Percentiles rank a stretch among this genome's conserved stretches.
phyloP scores from a whole-genome alignment of 139 green algal genomes.

The Deuterostichococcus epilithicus region DNA sequence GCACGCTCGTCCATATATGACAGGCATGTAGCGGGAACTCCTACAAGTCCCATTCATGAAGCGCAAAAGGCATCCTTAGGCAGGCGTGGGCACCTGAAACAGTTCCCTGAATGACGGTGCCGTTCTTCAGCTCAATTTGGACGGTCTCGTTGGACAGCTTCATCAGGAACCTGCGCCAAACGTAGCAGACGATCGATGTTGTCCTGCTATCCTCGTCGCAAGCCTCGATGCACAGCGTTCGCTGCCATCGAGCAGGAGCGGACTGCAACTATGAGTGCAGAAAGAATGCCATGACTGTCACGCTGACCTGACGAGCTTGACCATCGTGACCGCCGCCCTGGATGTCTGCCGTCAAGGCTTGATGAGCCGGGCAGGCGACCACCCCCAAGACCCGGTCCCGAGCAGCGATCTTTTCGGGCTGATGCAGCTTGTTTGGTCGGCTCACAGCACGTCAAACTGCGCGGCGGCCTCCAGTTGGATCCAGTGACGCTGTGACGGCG shows the following conservation, averaged over 20 bases:
- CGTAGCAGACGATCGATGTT: neutral
- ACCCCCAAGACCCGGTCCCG: too few species aligned
- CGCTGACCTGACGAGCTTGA: constrained; percentile 64
- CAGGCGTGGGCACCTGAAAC: too few species aligned
- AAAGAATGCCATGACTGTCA: neutral
- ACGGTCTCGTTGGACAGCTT: constrained; percentile 98
- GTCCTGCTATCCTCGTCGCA: constrained; percentile 1
- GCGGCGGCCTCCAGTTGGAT: too few species aligned
- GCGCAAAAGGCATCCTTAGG: too few species aligned
- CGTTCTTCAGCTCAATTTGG: constrained; percentile 98
- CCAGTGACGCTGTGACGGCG: too few species aligned
- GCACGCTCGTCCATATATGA: neutral
- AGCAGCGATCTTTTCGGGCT: too few species aligned
- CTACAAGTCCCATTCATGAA: too few species aligned
- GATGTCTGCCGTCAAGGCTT: too few species aligned
- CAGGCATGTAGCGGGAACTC: constrained; percentile 1
- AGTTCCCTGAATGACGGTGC: constrained; percentile 90
- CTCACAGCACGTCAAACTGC: too few species aligned
- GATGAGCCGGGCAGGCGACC: too few species aligned
- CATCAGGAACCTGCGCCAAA: constrained; percentile 89
- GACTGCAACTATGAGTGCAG: neutral
- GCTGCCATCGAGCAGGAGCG: neutral
- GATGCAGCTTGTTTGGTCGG: too few species aligned
- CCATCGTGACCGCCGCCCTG: constrained; percentile 36
- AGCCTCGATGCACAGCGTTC: constrained; percentile 16